phyloP scores from a whole-genome alignment of 129 eudicot genomes.

The Centaurea solstitialis region DNA sequence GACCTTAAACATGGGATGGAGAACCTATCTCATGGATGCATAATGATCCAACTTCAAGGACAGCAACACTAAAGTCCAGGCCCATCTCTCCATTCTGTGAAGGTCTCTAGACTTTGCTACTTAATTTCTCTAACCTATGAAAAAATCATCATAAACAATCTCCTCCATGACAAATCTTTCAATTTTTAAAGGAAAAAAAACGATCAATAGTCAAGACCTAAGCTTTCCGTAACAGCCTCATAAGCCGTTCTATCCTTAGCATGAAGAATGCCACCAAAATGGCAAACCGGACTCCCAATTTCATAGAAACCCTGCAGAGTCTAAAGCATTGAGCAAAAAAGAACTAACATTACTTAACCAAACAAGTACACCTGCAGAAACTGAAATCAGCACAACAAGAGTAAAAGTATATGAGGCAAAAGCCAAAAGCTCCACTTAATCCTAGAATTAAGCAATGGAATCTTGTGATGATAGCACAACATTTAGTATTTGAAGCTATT shows the following conservation, averaged over 20 bases:
- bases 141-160: constrained; percentile 4
- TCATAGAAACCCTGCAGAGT: background rate
- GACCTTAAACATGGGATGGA: background rate
- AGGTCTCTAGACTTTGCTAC: background rate
- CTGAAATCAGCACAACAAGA: no score
- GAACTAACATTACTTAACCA: no score
- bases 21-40: background rate
- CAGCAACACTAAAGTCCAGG: background rate
- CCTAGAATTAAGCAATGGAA: background rate
- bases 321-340: background rate
- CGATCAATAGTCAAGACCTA: background rate
- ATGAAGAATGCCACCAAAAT: background rate
- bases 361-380: no score
- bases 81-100: background rate
- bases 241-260: background rate
- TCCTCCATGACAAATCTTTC: background rate
- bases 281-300: background rate
- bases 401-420: no score
- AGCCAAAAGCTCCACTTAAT: no score
- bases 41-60: background rate
- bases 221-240: background rate
- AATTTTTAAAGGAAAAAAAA: background rate
- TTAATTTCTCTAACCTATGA: background rate
- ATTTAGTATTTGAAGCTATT: background rate
- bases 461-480: background rate